Evolutionary conservation across 2,329 filamentous ascomycete genomes (phyloP), one percentile per base, ranked within the genome.

Genomic region (Ophiostoma triangulosporum): DNA sequence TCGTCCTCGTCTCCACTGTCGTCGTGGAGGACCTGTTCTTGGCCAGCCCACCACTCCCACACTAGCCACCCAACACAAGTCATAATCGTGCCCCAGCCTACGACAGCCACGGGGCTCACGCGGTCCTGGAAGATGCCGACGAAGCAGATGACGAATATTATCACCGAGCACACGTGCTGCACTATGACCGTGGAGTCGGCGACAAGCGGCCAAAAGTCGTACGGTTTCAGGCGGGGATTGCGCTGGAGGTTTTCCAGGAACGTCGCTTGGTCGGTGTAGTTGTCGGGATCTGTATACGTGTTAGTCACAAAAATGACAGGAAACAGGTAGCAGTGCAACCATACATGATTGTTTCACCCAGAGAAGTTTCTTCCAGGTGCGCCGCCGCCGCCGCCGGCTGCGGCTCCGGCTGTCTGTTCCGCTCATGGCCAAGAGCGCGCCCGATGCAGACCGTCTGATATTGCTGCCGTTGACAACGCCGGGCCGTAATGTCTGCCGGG

Each of bases 151-250:
- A 95, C 79, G 64, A 97, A 98, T 54, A 98, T 91, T 52, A 86
- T 86, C 57, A 97, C 90, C 7, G 88, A 94, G 66, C 88, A 95
- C 49, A 97, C 86, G 67, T 98, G 93, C 67, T 98, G 93, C 17
- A 97, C 86, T 60, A 98, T 96, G 56, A 97, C 88, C 3, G 91
- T 96, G 14, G 88, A 91, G 66, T 97, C 91, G 54, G 88, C 87
- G 50, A 97, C 89, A 32, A 98, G 76, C 8, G 90, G 88, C 91
- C 93, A 98, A 69, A 98, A 98, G 64, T 97, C 90, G 68, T 98
- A 98, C 0, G 91, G 91, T 60, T 93, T 85, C 51, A 97, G 78
- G 38, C 90, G 83, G 4, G 91, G 91, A 66, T 98, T 98, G 48
- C 90, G 81, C 68, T 98, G 91, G 17, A 98, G 80, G 62, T 95